Evolutionary conservation across 2,329 filamentous ascomycete genomes (phyloP).

Genomic region (Hypoxylon sp.): DNA sequence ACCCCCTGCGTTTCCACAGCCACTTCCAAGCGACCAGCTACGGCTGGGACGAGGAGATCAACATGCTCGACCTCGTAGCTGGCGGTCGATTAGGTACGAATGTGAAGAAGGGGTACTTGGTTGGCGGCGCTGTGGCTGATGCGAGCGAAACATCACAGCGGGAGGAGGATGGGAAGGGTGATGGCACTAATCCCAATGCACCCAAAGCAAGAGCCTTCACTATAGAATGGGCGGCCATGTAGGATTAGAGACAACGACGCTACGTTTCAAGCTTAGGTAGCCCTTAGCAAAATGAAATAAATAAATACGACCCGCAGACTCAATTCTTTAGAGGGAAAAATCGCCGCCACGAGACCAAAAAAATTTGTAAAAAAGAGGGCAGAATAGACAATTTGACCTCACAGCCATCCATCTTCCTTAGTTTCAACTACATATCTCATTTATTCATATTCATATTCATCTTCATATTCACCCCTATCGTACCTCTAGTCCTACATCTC

Average conservation of each 20-base stretch:
- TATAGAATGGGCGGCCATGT: constrained; percentile 96
- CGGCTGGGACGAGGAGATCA: constrained; percentile 89
- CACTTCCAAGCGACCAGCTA: constrained; percentile 91
- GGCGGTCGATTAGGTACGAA: constrained; percentile 91
- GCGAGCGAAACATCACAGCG: constrained; percentile 44
- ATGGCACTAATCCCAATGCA: constrained; percentile 50
- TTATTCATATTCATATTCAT: constrained; percentile 12
- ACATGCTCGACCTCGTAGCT: constrained; percentile 86
- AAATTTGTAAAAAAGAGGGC: too few relatives aligned
- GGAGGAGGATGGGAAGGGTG: neutral
- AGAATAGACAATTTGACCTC: neutral
- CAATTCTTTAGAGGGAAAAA: neutral
- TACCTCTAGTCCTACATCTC: constrained; percentile 15
- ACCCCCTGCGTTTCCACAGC: constrained; percentile 93
- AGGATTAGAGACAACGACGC: constrained; percentile 51
- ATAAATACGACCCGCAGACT: neutral
- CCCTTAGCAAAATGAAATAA: neutral
- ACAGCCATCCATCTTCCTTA: neutral
- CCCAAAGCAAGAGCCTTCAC: constrained; percentile 78
- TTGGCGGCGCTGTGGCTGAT: constrained; percentile 75
- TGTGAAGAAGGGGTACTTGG: constrained; percentile 94
- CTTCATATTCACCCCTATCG: constrained; percentile 12
- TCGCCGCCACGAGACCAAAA: too few relatives aligned
- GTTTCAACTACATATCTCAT: neutral
- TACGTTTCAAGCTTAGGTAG: neutral